Percentiles rank a stretch among this genome's conserved stretches.
Evolutionary conservation across 169 alveolate genomes (phyloP).

Genomic region (Cryptosporidium sp.): DNA sequence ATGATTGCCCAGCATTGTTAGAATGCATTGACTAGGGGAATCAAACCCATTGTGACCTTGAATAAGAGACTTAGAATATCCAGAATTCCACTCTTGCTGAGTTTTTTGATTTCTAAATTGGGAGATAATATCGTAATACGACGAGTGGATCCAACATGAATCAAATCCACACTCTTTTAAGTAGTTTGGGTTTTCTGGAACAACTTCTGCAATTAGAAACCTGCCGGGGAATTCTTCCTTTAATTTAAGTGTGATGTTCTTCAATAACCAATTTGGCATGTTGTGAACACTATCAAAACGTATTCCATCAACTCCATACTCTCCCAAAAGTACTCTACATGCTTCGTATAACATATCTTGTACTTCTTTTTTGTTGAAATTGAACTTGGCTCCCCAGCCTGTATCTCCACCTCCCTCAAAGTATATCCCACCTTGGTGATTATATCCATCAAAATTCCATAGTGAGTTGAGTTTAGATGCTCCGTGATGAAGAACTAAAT

Average conservation of each 20-base stretch:
- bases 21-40: slow-evolving; percentile 71
- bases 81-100: slow-evolving; percentile 52
- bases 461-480: slow-evolving; percentile 77
- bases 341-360: slow-evolving; percentile 76
- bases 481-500: slow-evolving; percentile 79
- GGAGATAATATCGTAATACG: slow-evolving; percentile 77
- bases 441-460: slow-evolving; percentile 80
- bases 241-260: slow-evolving; percentile 32
- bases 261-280: slow-evolving; percentile 58
- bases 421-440: slow-evolving; percentile 79
- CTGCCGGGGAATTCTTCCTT: slow-evolving; percentile 51
- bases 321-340: slow-evolving; percentile 73
- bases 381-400: slow-evolving; percentile 81
- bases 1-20: slow-evolving; percentile 79
- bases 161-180: slow-evolving; percentile 76
- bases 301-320: slow-evolving; percentile 79
- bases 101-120: slow-evolving; percentile 41
- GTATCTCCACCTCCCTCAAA: slow-evolving; percentile 81
- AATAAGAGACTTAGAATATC: slow-evolving; percentile 40
- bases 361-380: slow-evolving; percentile 76
- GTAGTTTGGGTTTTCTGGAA: slow-evolving; percentile 78
- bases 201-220: slow-evolving; percentile 78
- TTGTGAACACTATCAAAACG: slow-evolving; percentile 80
- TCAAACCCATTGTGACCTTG: slow-evolving; percentile 76
- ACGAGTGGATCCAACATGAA: slow-evolving; percentile 79